Evolutionary conservation across 495 filamentous ascomycete species (phyloP), one percentile per base, ranked within the genome.

Genomic region (Echria macrotheca): DNA sequence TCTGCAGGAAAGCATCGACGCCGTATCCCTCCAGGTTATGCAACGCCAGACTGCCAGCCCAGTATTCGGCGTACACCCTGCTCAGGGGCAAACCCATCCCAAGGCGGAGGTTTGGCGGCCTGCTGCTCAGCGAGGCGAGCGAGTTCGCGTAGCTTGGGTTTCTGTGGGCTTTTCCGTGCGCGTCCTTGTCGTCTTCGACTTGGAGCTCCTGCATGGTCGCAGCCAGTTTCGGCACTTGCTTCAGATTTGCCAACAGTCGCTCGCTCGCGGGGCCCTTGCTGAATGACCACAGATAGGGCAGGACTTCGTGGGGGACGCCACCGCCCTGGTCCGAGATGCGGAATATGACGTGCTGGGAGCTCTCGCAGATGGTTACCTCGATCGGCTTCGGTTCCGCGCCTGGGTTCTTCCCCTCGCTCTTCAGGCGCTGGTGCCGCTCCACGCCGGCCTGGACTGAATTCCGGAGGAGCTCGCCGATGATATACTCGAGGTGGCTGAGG

Each of bases 231-330:
- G 94, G 93, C 9, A 99, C 93, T 56, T 84, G 81, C 6, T 77
- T 79, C 10, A 97, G 77, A 63, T 96, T 96, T 54, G 85, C 74
- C 4, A 99, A 72, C 10, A 87, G 78, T 44, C 77, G 74, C 47
- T 82, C 72, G 32, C 79, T 85, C 1, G 86, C 80, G 4, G 89
- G 85, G 1, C 90, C 89, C 64, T 97, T 97, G 67, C 83, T 85
- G 68, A 96, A 99, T 12, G 88, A 93, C 93, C 93, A 99, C 8
- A 99, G 71, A 61, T 91, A 82, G 1, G 91, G 89, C n/a, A 96
- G 66, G 38, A 87, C 79, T 39, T 93, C 87, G 22, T 80, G 76
- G 2, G 89, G 85, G 32, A 99, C 86, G 15, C 93, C 93, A 44
- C 93, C 94, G 32, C 94, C 93, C 66, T 88, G 89, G 65, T 99